Evolutionary conservation across 306 rosid species (phyloP).

Genomic region (Prunus fruticosa): DNA sequence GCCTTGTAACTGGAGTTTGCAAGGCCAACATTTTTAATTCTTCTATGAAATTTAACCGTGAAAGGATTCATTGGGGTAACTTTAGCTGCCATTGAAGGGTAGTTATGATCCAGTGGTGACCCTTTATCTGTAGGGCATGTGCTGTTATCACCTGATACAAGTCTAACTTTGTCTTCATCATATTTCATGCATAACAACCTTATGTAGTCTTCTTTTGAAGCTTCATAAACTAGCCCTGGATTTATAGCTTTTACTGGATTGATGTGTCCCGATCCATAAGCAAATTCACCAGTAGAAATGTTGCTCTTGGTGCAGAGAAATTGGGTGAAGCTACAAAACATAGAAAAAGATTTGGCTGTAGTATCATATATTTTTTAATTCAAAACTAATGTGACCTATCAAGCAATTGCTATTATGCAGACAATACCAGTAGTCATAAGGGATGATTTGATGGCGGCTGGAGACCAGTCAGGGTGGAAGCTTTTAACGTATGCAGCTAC

Average conservation of each 20-base stretch:
- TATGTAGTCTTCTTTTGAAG: slow-evolving; percentile 28
- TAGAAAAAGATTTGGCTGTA: not conserved
- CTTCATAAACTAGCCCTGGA: slow-evolving; percentile 39
- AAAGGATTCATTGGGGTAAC: not conserved
- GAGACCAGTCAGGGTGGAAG: slow-evolving; percentile 8
- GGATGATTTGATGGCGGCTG: slow-evolving; percentile 11
- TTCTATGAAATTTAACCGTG: slow-evolving; percentile 17
- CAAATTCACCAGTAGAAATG: slow-evolving; percentile 10
- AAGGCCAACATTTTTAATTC: slow-evolving; percentile 37
- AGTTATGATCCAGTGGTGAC: slow-evolving; percentile 26
- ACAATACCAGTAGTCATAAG: slow-evolving; percentile 23
- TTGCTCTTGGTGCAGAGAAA: not conserved
- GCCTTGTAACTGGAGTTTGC: slow-evolving; percentile 27
- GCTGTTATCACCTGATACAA: slow-evolving; percentile 4
- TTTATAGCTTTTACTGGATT: slow-evolving; percentile 25
- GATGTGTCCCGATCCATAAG: slow-evolving; percentile 33
- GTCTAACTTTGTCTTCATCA: not conserved
- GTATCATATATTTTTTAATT: slow-evolving; percentile 6
- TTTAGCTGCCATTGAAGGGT: slow-evolving; percentile 27
- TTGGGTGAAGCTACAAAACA: slow-evolving; percentile 17
- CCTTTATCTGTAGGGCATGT: slow-evolving; percentile 13
- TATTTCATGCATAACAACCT: slow-evolving; percentile 28
- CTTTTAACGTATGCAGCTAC: slow-evolving; percentile 15
- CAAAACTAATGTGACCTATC: slow-evolving; percentile 25
- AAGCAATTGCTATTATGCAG: slow-evolving; percentile 12